These are phyloP conservation scores for Arthrobotrys megalospora DNA, from an alignment of 2,329 filamentous ascomycete genomes.

Conservation along the genomic window DNA sequence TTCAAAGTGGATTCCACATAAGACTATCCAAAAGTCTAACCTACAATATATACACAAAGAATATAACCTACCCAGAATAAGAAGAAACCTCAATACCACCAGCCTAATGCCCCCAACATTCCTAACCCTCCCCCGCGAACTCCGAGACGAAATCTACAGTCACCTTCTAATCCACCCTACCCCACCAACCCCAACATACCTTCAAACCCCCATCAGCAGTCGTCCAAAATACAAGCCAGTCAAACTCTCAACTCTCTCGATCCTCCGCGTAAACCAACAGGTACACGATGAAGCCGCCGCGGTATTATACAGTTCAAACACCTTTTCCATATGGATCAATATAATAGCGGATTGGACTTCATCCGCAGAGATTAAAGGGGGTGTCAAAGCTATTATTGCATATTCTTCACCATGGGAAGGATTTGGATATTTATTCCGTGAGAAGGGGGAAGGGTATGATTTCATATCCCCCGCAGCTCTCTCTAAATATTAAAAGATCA, in stretches of 20 bases:
- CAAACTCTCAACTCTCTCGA: background rate
- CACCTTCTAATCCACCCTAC: slow-evolving; percentile 6
- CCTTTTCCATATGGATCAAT: slow-evolving; percentile 2
- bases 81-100: no score
- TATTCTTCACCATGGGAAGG: background rate
- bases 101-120: slow-evolving; percentile 27
- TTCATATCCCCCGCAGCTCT: background rate
- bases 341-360: background rate
- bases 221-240: background rate
- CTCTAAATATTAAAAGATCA: no score
- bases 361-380: background rate
- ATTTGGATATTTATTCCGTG: background rate
- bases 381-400: background rate
- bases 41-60: no score
- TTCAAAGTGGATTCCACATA: no score
- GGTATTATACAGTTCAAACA: slow-evolving; percentile 22
- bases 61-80: no score
- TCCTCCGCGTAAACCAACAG: slow-evolving; percentile 21
- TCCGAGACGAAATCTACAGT: slow-evolving; percentile 40
- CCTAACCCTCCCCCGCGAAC: slow-evolving; percentile 39
- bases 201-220: slow-evolving; percentile 62
- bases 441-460: background rate
- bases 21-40: no score
- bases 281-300: slow-evolving; percentile 16
- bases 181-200: slow-evolving; percentile 47